phyloP scores from a whole-genome alignment of 1,284 basidiomycete genomes.

The Pisolithus thermaeus region DNA sequence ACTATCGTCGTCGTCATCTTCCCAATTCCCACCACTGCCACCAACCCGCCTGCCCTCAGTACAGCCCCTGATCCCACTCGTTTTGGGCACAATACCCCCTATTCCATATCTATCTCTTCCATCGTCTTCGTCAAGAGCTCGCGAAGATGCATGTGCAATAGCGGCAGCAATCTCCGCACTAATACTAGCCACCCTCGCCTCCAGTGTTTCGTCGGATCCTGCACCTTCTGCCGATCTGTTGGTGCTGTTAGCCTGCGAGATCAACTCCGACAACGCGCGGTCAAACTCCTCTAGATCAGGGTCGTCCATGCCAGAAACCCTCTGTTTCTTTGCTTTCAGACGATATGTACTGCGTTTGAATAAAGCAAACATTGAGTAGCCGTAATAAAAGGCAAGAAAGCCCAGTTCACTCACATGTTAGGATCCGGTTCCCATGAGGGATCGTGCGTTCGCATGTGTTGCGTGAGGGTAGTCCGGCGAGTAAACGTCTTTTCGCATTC shows the following conservation, averaged over 20 bases:
- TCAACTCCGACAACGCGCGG: slow-evolving; percentile 61
- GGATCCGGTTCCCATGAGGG: slow-evolving; percentile 77
- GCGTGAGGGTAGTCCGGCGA: slow-evolving; percentile 70
- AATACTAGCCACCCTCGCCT: slow-evolving; percentile 59
- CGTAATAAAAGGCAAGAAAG: slow-evolving; percentile 2
- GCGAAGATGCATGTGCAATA: slow-evolving; percentile 58
- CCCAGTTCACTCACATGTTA: slow-evolving; percentile 52
- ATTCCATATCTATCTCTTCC: slow-evolving; percentile 40
- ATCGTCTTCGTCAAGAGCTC: slow-evolving; percentile 49
- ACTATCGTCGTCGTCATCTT: slow-evolving; percentile 56
- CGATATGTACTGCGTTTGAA: slow-evolving; percentile 54
- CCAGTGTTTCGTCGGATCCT: slow-evolving; percentile 41
- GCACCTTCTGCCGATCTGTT: slow-evolving; percentile 18
- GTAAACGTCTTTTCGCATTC: slow-evolving; percentile 83
- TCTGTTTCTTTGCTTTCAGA: slow-evolving; percentile 66
- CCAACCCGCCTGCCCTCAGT: slow-evolving; percentile 18
- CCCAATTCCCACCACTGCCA: slow-evolving; percentile 10
- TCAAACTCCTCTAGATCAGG: slow-evolving; percentile 61
- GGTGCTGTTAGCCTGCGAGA: slow-evolving; percentile 40
- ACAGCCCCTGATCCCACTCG: slow-evolving; percentile 50
- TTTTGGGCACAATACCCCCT: slow-evolving; percentile 50
- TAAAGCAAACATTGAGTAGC: slow-evolving; percentile 13
- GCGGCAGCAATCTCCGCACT: slow-evolving; percentile 71
- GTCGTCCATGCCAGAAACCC: slow-evolving; percentile 45
- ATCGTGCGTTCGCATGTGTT: slow-evolving; percentile 80